Percentiles rank a stretch among this genome's conserved stretches.
Conservation (phyloP, 768 basidiomycete genomes). For the Asterophora lycoperdoides region DNA sequence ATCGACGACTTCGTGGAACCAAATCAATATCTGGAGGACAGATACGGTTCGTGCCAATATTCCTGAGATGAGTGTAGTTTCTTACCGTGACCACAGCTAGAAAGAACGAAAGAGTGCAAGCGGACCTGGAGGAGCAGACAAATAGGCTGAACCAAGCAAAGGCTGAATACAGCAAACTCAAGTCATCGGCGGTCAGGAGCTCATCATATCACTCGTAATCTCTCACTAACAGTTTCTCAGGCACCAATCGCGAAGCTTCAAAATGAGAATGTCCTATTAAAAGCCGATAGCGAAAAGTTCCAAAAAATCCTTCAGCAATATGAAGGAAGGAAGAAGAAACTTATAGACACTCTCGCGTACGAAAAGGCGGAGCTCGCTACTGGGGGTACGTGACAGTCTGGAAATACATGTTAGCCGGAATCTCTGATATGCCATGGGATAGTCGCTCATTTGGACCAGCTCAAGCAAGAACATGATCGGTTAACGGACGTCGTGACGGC, state of each 20-base stretch:
- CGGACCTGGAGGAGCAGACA: conserved; percentile 57
- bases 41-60: conserved; percentile 55
- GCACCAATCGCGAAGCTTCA: conserved; percentile 61
- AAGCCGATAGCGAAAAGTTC: conserved; percentile 74
- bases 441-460: conserved; percentile 61
- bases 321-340: conserved; percentile 63
- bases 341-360: conserved; percentile 60
- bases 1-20: conserved; percentile 67
- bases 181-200: conserved; percentile 51
- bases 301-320: conserved; percentile 69
- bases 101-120: conserved; percentile 65
- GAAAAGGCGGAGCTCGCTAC: conserved; percentile 61
- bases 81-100: conserved; percentile 40
- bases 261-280: conserved; percentile 58
- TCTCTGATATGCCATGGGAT: neutral
- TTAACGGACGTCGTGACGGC: conserved; percentile 66
- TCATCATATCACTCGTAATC: neutral
- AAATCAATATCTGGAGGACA: conserved; percentile 65
- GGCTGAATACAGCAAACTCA: conserved; percentile 53
- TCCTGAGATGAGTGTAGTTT: neutral
- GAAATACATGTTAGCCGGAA: neutral
- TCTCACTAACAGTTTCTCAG: conserved; percentile 26
- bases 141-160: conserved; percentile 43
- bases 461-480: conserved; percentile 60
- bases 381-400: conserved; percentile 38